phyloP scores from a whole-genome alignment of 495 filamentous ascomycete species.

The Lophiostoma macrostomum region DNA sequence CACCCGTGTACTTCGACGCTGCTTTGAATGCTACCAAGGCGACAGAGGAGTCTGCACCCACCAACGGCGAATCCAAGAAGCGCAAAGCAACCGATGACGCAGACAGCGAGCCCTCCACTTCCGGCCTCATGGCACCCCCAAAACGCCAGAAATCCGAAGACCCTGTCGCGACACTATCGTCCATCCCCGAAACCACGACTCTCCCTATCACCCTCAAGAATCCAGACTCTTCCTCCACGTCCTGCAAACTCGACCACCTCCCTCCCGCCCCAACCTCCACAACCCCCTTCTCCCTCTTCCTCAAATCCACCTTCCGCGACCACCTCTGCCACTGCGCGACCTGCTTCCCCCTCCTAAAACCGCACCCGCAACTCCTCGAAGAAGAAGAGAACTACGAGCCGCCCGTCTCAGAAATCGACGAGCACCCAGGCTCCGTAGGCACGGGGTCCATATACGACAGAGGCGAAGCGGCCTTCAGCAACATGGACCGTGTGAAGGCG shows the following conservation, averaged over 20 bases:
- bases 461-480: slow-evolving; percentile 84
- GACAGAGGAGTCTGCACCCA: slow-evolving; percentile 25
- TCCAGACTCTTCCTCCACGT: slow-evolving; percentile 17
- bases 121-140: slow-evolving; percentile 10
- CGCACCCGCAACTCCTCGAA: slow-evolving; percentile 78
- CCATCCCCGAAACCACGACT: slow-evolving; percentile 23
- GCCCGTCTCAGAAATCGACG: slow-evolving; percentile 64
- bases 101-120: slow-evolving; percentile 5
- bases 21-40: slow-evolving; percentile 1
- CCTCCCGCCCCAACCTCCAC: slow-evolving; percentile 49
- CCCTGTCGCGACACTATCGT: slow-evolving; percentile 7
- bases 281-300: slow-evolving; percentile 72
- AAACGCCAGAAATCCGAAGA: slow-evolving; percentile 39
- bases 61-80: slow-evolving; percentile 54
- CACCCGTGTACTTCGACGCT: slow-evolving; percentile 54
- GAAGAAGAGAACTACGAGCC: slow-evolving; percentile 93
- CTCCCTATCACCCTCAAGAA: slow-evolving; percentile 37
- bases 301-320: slow-evolving; percentile 70
- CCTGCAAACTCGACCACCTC: slow-evolving; percentile 47
- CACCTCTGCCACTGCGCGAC: slow-evolving; percentile 71
- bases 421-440: slow-evolving; percentile 55
- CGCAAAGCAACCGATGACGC: slow-evolving; percentile 66
- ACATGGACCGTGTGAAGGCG: slow-evolving; percentile 84
- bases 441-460: slow-evolving; percentile 78
- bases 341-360: slow-evolving; percentile 70